Evolutionary conservation across 352 stramenopile genomes (phyloP).

Genomic region (Nothophytophthora sp.): DNA sequence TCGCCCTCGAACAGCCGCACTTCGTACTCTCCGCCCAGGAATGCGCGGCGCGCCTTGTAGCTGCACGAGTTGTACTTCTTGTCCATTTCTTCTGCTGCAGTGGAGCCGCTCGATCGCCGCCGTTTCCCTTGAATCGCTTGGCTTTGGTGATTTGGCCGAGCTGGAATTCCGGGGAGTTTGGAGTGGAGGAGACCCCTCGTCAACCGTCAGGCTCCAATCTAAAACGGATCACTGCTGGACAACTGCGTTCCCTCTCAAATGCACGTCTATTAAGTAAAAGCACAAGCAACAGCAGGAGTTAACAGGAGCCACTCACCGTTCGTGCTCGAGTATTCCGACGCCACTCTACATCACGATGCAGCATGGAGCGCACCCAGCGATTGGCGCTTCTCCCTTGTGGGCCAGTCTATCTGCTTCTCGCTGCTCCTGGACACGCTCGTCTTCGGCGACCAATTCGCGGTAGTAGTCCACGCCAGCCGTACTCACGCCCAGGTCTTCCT

Average conservation of each 20-base stretch:
- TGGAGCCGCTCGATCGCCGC: background rate
- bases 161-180: no score
- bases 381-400: slow-evolving; percentile 18
- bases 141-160: no score
- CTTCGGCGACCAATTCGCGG: slow-evolving; percentile 39
- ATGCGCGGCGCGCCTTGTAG: slow-evolving; percentile 64
- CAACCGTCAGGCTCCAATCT: no score
- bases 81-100: slow-evolving; percentile 25
- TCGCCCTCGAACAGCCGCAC: slow-evolving; percentile 77
- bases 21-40: slow-evolving; percentile 66
- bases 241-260: no score
- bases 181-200: slow-evolving; percentile 14
- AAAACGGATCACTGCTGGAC: no score
- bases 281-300: no score
- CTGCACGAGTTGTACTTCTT: slow-evolving; percentile 54
- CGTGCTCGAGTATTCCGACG: no score
- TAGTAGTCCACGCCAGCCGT: slow-evolving; percentile 51
- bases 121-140: background rate
- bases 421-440: slow-evolving; percentile 35
- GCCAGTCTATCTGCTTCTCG: slow-evolving; percentile 25
- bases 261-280: no score
- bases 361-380: slow-evolving; percentile 55
- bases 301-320: no score
- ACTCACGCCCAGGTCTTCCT: slow-evolving; percentile 29
- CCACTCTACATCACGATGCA: slow-evolving; percentile 51